These are phyloP conservation scores for Cutaneotrichosporon sp. DNA, from an alignment of 1,284 basidiomycete genomes.

Conservation along the genomic window DNA sequence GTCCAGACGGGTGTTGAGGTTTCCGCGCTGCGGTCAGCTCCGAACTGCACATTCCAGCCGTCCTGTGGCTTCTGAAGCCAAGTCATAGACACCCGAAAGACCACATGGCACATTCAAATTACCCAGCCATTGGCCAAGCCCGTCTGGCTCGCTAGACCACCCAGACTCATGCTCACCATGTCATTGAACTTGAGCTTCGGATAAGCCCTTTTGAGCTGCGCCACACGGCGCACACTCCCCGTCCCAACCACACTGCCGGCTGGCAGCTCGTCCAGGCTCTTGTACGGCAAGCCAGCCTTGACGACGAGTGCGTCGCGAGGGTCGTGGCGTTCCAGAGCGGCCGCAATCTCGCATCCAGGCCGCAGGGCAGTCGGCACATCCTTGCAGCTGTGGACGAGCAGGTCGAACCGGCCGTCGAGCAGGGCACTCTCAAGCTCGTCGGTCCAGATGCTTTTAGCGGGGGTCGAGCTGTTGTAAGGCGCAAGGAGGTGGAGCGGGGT, in stretches of 20 bases:
- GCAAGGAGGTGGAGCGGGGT: constrained; percentile 53
- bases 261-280: constrained; percentile 75
- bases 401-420: constrained; percentile 68
- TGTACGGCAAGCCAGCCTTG: constrained; percentile 69
- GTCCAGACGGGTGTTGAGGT: constrained; percentile 67
- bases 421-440: constrained; percentile 87
- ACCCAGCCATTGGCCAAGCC: too few relatives aligned
- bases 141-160: neutral
- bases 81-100: too few relatives aligned
- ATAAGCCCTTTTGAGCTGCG: constrained; percentile 77
- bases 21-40: constrained; percentile 52
- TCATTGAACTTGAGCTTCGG: constrained; percentile 80
- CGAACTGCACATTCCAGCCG: too few relatives aligned
- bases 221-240: constrained; percentile 85
- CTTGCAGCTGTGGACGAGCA: constrained; percentile 91
- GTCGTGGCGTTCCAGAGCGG: constrained; percentile 81
- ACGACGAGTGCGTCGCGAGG: constrained; percentile 86
- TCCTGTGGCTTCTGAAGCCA: too few relatives aligned
- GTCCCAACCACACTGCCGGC: constrained; percentile 88
- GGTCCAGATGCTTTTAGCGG: constrained; percentile 86
- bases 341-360: constrained; percentile 76
- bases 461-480: constrained; percentile 34
- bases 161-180: constrained; percentile 60
- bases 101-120: too few relatives aligned
- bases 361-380: constrained; percentile 88